Evolutionary conservation across 352 stramenopile genomes (phyloP).

Genomic region (Globisporangium middletonii): DNA sequence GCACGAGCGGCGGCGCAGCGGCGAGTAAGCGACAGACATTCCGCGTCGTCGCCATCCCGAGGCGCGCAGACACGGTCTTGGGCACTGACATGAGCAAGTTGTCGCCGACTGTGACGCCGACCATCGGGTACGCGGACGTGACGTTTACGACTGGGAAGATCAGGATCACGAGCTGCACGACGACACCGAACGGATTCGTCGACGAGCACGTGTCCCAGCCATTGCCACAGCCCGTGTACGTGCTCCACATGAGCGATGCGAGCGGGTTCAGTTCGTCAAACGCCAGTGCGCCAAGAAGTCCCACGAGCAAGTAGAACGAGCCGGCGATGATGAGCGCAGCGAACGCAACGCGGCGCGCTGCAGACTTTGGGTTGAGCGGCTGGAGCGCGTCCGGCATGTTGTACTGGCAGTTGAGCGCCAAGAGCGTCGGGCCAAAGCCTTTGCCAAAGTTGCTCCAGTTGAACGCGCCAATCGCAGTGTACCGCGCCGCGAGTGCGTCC

Average conservation of each 20-base stretch:
- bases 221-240: conserved; percentile 76
- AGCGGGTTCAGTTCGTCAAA: conserved; percentile 81
- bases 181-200: conserved; percentile 40
- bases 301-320: conserved; percentile 69
- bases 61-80: conserved; percentile 38
- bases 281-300: conserved; percentile 59
- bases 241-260: conserved; percentile 73
- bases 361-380: conserved; percentile 63
- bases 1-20: conserved; percentile 55
- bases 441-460: conserved; percentile 83
- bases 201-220: conserved; percentile 51
- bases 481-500: conserved; percentile 32
- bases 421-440: conserved; percentile 70
- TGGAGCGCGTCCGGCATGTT: conserved; percentile 83
- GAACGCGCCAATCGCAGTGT: conserved; percentile 39
- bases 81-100: conserved; percentile 85
- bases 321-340: conserved; percentile 54
- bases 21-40: conserved; percentile 64
- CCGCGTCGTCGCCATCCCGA: conserved; percentile 39
- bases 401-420: conserved; percentile 87
- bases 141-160: conserved; percentile 84
- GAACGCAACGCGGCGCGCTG: conserved; percentile 59
- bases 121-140: conserved; percentile 80
- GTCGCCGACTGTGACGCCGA: conserved; percentile 76
- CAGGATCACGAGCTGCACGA: conserved; percentile 75